Percentiles rank a stretch among this genome's conserved stretches.
Evolutionary conservation across 75 land plant genomes (phyloP).

Genomic region (Picea sitchensis): DNA sequence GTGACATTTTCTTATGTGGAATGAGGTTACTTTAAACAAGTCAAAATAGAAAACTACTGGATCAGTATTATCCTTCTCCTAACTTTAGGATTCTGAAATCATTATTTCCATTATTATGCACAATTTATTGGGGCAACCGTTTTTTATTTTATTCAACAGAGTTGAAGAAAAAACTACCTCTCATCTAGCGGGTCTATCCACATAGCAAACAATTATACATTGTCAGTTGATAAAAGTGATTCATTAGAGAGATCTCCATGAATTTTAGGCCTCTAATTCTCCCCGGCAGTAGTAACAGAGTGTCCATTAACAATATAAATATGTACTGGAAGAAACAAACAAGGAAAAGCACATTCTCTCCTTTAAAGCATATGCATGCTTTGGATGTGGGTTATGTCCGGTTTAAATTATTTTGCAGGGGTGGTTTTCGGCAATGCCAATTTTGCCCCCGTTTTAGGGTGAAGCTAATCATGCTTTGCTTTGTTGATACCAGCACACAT

Average conservation of each 20-base stretch:
- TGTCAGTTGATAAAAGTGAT: not conserved
- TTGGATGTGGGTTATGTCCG: not conserved
- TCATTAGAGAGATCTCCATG: not conserved
- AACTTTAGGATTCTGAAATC: not conserved
- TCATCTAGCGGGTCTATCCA: not conserved
- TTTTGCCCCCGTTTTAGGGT: constrained; percentile 4
- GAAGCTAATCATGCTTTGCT: constrained; percentile 1
- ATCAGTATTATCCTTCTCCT: not conserved
- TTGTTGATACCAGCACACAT: constrained; percentile 28
- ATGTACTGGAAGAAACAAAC: not conserved
- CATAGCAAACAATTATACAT: not conserved
- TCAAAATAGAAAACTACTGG: not conserved
- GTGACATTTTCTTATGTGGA: not conserved
- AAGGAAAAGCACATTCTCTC: not conserved
- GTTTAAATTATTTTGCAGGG: not conserved
- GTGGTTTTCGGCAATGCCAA: not conserved
- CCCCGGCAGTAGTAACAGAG: no score
- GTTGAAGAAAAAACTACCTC: not conserved
- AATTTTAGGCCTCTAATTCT: not conserved
- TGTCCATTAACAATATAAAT: not conserved
- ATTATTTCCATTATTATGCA: not conserved
- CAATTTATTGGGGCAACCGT: not conserved
- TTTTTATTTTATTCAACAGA: not conserved
- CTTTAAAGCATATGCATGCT: not conserved
- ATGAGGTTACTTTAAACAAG: not conserved